phyloP scores from a whole-genome alignment of 2,329 filamentous ascomycete species.

The Cladosporium velox region DNA sequence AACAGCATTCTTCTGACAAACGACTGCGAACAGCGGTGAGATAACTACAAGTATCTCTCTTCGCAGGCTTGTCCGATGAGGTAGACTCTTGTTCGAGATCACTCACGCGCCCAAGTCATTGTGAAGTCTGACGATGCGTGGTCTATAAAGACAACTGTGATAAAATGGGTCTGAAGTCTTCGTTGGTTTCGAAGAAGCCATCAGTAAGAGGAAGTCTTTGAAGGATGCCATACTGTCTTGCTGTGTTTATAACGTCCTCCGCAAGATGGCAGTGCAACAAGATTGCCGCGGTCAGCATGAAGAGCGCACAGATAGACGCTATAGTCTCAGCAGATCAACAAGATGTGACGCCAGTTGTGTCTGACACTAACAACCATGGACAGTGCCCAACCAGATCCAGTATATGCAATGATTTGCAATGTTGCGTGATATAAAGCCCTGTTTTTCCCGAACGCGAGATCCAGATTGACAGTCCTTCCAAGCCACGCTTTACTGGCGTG shows the following conservation, averaged over 20 bases:
- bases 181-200: background rate
- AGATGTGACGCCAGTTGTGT: background rate
- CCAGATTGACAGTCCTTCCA: background rate
- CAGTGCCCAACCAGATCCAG: background rate
- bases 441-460: background rate
- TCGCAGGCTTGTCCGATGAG: background rate
- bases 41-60: background rate
- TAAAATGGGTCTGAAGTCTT: background rate
- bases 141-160: background rate
- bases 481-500: background rate
- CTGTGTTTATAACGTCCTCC: background rate
- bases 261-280: background rate
- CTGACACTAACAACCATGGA: background rate
- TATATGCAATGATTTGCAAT: background rate
- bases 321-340: background rate
- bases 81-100: background rate
- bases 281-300: background rate
- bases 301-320: background rate
- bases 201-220: background rate
- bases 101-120: background rate
- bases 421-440: background rate
- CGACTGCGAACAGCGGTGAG: background rate
- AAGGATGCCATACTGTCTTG: background rate
- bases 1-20: background rate
- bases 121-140: background rate